These are phyloP conservation scores for Shiraia bambusicola DNA, from an alignment of 2,329 filamentous ascomycete genomes.

Conservation along the genomic window DNA sequence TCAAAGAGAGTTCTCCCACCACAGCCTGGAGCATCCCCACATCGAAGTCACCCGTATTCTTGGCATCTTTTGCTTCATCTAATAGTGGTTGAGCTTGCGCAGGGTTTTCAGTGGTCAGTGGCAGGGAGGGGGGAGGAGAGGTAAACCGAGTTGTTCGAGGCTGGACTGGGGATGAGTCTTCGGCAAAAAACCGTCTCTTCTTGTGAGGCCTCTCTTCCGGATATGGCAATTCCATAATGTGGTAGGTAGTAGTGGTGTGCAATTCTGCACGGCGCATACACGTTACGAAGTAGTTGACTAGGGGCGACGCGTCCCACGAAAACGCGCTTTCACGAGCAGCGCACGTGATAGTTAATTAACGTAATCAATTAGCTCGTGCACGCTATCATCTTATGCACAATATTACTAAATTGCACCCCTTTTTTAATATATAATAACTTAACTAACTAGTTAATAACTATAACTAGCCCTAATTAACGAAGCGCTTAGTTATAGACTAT, in stretches of 20 bases:
- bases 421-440: too few species aligned
- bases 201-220: slow-evolving; percentile 59
- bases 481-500: too few species aligned
- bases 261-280: slow-evolving; percentile 1
- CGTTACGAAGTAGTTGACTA: slow-evolving; percentile 3
- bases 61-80: slow-evolving; percentile 11
- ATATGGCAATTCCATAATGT: slow-evolving; percentile 43
- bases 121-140: slow-evolving; percentile 34
- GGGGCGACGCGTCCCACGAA: slow-evolving; percentile 24
- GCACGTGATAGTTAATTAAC: slow-evolving; percentile 18
- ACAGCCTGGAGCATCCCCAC: slow-evolving; percentile 57
- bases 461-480: too few species aligned
- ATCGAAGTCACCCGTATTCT: slow-evolving; percentile 52
- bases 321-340: slow-evolving; percentile 36
- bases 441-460: too few species aligned
- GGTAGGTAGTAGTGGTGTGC: slow-evolving; percentile 6
- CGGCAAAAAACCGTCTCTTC: slow-evolving; percentile 64
- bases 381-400: too few species aligned
- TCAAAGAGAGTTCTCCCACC: slow-evolving; percentile 54
- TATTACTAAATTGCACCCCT: too few species aligned
- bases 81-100: slow-evolving; percentile 7
- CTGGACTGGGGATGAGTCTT: slow-evolving; percentile 46
- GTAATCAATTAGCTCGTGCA: too few species aligned
- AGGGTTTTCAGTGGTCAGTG: slow-evolving; percentile 19
- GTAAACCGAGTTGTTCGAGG: slow-evolving; percentile 19